Evolutionary conservation across 1,139 yeast species (phyloP), one percentile per base, ranked within the genome.

Genomic region (Lodderomyces margitis): DNA sequence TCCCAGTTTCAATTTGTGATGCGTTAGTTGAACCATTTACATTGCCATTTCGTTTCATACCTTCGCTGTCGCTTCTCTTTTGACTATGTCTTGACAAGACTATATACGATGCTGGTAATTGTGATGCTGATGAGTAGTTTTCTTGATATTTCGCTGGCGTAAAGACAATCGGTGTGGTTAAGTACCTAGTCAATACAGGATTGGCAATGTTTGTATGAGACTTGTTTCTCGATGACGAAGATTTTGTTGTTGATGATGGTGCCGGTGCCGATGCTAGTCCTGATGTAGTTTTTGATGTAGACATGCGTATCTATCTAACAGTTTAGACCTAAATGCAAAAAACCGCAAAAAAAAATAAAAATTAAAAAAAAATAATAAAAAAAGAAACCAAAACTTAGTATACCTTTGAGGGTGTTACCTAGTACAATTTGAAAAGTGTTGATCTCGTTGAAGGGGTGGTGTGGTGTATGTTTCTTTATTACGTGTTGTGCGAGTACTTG

Each of bases 121-220:
- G 32, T 24, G 27, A 21, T 12, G 37, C 35, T 8, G 32, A 31
- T n/a, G 40, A 24, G 11, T 56, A 60, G 42, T 57, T 54, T 47
- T 69, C 77, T 37, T 68, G 65, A 52, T 56, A 57, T 45, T 65
- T 70, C 20, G 83, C 85, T 11, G 78, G 39, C 39, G 73, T 76
- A 60, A 83, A 84, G 27, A 75, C 75, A 42, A 82, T 61, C 12
- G 86, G 87, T 49, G 74, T 75, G 43, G 75, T 62, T 36, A 81
- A 70, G 47, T 80, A 75, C 55, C 85, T 68, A 53, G 80, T 84
- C 44, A 80, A 75, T 42, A 79, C 62, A 5, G 75, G 76, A 47
- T 66, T 65, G 3, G 43, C 16, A 7, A 31, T 33, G 10, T n/a
- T n/a, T 5, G 37, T 25, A n/a, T 31, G 12, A 21, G 35, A 34